Evolutionary conservation across 2,329 filamentous ascomycete species (phyloP).

Genomic region (Balansia obtecta): DNA sequence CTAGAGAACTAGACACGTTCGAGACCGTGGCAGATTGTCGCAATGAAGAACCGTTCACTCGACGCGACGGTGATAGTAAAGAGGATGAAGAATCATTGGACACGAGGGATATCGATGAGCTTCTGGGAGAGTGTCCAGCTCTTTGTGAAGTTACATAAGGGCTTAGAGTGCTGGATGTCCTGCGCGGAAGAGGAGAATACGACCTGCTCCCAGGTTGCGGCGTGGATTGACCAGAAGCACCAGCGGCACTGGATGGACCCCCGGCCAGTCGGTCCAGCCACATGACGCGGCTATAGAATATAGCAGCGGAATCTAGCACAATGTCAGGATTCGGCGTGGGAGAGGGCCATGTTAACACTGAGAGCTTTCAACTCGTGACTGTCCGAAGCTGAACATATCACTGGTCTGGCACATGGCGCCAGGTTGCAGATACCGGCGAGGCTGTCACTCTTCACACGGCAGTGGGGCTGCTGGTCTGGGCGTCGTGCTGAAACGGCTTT

Average conservation of each 20-base stretch:
- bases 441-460: neutral
- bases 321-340: neutral
- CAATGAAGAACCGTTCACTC: slow-evolving; percentile 55
- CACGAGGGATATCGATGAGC: slow-evolving; percentile 67
- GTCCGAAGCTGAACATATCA: neutral
- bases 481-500: neutral
- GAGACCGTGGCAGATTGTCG: slow-evolving; percentile 40
- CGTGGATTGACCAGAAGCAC: slow-evolving; percentile 43
- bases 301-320: neutral
- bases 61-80: slow-evolving; percentile 51
- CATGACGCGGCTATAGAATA: slow-evolving; percentile 38
- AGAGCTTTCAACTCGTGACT: neutral
- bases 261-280: slow-evolving; percentile 81
- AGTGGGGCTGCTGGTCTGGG: neutral
- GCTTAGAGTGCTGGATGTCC: slow-evolving; percentile 55
- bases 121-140: slow-evolving; percentile 54
- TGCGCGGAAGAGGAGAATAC: slow-evolving; percentile 57
- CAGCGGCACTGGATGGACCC: slow-evolving; percentile 46
- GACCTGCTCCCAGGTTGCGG: slow-evolving; percentile 52
- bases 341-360: neutral
- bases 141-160: slow-evolving; percentile 58
- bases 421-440: neutral
- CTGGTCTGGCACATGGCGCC: neutral
- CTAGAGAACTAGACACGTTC: slow-evolving; percentile 53
- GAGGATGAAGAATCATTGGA: slow-evolving; percentile 69